phyloP scores from a whole-genome alignment of 768 basidiomycete genomes.

The Termitomyces sp. region DNA sequence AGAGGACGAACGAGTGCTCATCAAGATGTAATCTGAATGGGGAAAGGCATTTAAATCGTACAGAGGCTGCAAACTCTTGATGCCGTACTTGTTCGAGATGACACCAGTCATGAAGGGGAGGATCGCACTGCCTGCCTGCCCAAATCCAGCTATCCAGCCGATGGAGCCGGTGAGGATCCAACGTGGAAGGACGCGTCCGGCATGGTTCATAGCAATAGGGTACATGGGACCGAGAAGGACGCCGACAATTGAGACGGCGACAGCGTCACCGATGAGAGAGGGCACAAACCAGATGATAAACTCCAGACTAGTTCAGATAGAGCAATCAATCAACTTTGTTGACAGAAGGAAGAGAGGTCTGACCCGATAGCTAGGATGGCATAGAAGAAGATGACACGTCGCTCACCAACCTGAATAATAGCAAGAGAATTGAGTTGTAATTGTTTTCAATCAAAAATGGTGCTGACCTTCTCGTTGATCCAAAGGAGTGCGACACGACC shows the following conservation, averaged over 20 bases:
- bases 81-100: conserved; percentile 59
- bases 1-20: neutral
- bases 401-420: conserved; percentile 46
- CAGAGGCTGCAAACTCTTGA: conserved; percentile 60
- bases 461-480: conserved; percentile 46
- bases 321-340: neutral
- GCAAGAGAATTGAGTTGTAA: neutral
- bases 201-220: conserved; percentile 70
- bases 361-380: conserved; percentile 47
- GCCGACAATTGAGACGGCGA: conserved; percentile 64
- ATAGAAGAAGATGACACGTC: conserved; percentile 50
- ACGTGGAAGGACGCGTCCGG: conserved; percentile 63
- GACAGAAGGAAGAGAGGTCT: conserved; percentile 8
- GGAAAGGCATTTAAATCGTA: conserved; percentile 30
- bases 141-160: conserved; percentile 67
- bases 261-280: conserved; percentile 58
- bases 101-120: conserved; percentile 74
- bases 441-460: neutral
- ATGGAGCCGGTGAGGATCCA: conserved; percentile 65
- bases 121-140: conserved; percentile 69
- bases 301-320: conserved; percentile 42
- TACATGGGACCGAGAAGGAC: conserved; percentile 75
- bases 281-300: conserved; percentile 68
- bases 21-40: neutral
- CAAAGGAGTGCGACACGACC: conserved; percentile 56